A percentile compares a stretch with the other conserved stretches of the same genome.
Conservation (phyloP, 805 yeast species). For the Hanseniaspora clermontiae region DNA sequence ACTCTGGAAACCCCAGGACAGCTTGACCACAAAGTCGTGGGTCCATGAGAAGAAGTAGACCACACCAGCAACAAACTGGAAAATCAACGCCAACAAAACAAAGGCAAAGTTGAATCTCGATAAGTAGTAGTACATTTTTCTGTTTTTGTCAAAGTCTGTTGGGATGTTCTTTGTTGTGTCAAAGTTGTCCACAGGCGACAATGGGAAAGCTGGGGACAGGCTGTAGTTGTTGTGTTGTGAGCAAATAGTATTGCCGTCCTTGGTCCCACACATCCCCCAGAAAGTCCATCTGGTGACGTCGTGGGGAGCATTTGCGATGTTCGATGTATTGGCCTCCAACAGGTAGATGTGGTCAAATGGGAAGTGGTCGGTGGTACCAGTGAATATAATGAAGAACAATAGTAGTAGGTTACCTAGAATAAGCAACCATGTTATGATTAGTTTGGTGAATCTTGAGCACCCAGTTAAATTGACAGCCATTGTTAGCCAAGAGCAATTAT, state of each 20-base stretch:
- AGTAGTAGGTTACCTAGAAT: constrained; percentile 35
- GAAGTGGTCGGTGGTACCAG: constrained; percentile 46
- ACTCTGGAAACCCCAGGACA: constrained; percentile 39
- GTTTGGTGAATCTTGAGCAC: constrained; percentile 13
- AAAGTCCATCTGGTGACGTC: constrained; percentile 61
- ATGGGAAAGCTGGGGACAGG: constrained; percentile 55
- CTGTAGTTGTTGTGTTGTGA: constrained; percentile 26
- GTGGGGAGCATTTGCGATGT: constrained; percentile 35
- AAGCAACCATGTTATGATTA: constrained; percentile 21
- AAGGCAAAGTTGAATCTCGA: constrained; percentile 56
- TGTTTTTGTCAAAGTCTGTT: constrained; percentile 37
- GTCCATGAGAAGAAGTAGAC: constrained; percentile 44
- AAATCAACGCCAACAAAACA: constrained; percentile 45
- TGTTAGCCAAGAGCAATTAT: neutral
- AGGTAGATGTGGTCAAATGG: constrained; percentile 59
- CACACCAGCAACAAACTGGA: constrained; percentile 50
- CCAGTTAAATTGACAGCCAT: neutral
- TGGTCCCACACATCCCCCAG: constrained; percentile 57
- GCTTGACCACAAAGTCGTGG: constrained; percentile 42
- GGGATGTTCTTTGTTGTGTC: constrained; percentile 44
- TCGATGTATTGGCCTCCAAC: constrained; percentile 55
- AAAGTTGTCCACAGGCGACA: constrained; percentile 66
- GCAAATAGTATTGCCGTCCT: constrained; percentile 16
- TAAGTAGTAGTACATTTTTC: constrained; percentile 49
- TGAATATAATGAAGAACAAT: constrained; percentile 46